phyloP scores from a whole-genome alignment of 331 rosid genomes.

The Erythrophleum ivorense region DNA sequence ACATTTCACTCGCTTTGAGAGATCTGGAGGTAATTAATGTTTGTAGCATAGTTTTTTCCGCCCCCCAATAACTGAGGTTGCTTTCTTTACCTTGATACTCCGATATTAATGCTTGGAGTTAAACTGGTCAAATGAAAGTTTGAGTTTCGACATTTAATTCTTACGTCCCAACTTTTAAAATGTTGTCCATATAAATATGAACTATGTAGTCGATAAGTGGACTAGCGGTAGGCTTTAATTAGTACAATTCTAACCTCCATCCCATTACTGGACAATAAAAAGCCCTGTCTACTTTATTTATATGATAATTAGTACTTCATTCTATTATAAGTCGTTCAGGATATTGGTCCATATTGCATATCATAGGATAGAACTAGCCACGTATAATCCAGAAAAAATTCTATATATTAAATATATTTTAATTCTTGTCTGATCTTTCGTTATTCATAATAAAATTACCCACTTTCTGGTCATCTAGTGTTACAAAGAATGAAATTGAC shows the following conservation, averaged over 20 bases:
- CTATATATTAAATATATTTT: neutral
- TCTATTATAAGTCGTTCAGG: neutral
- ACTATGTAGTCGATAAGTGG: neutral
- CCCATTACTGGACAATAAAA: neutral
- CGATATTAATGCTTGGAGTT: neutral
- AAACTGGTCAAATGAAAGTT: neutral
- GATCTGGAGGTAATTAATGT: constrained; percentile 65
- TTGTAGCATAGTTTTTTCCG: neutral
- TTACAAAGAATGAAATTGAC: neutral
- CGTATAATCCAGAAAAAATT: neutral
- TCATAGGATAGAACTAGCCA: neutral
- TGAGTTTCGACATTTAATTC: neutral
- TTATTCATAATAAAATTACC: neutral
- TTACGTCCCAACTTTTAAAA: neutral
- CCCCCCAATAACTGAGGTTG: neutral
- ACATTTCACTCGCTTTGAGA: constrained; percentile 51
- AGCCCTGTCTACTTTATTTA: neutral
- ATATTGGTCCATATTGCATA: too few relatives aligned
- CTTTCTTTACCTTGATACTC: neutral
- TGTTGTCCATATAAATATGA: neutral
- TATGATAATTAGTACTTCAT: neutral
- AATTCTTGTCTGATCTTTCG: too few relatives aligned
- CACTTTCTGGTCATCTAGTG: neutral
- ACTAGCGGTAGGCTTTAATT: neutral
- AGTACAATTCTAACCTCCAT: neutral